Percentiles rank a stretch among this genome's conserved stretches.
These are phyloP conservation scores for Acanthamoeba quina DNA, from an alignment of 208 protist genomes.

Conservation along the genomic window DNA sequence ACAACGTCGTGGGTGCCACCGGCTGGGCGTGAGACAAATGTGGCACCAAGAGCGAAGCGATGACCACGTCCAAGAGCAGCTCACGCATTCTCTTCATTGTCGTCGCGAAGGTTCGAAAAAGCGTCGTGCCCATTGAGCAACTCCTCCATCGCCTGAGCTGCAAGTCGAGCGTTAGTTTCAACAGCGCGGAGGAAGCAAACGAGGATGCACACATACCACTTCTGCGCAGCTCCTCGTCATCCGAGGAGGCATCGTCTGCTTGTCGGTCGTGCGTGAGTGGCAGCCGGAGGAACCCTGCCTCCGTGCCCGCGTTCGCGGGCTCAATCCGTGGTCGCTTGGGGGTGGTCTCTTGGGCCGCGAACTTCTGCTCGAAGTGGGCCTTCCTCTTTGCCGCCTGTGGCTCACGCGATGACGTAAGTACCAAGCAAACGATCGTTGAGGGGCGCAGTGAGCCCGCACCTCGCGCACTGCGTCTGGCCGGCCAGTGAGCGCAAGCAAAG, in stretches of 20 bases:
- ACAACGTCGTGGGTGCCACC: no score
- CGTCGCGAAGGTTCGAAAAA: no score
- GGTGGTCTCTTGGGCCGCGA: neutral
- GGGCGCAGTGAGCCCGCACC: neutral
- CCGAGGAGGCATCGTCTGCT: neutral
- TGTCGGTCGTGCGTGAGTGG: neutral
- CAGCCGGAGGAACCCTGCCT: neutral
- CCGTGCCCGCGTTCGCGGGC: neutral
- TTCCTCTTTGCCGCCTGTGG: neutral
- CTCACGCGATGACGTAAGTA: no score
- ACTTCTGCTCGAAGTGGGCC: neutral
- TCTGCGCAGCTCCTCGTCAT: neutral
- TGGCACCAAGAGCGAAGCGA: no score
- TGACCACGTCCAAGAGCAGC: no score
- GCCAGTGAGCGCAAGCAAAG: neutral
- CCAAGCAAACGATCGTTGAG: neutral
- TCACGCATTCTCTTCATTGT: neutral
- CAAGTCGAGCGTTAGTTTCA: neutral
- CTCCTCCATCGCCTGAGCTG: neutral
- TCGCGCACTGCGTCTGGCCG: neutral
- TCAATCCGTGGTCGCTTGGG: neutral
- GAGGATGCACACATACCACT: neutral
- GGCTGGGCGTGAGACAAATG: no score
- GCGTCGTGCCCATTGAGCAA: neutral
- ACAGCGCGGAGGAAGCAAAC: neutral